Percentiles rank a stretch among this genome's conserved stretches.
These are phyloP conservation scores for Pichia cephalocereana DNA, from an alignment of 805 yeast genomes.

Conservation along the genomic window DNA sequence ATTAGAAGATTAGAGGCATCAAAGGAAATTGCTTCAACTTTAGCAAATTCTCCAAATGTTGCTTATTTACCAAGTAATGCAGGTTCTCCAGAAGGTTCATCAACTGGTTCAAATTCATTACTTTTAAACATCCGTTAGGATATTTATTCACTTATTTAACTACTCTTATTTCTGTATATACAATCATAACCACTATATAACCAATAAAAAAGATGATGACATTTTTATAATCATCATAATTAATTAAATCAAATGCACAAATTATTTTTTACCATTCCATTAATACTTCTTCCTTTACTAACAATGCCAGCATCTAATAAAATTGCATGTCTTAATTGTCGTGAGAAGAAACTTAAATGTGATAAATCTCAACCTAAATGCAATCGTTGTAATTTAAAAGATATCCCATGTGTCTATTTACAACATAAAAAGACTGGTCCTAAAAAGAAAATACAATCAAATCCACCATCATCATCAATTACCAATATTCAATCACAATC, in stretches of 20 bases:
- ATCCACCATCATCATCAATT: background rate
- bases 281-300: background rate
- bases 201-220: too few relatives aligned
- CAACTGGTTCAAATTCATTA: slow-evolving; percentile 39
- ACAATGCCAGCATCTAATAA: slow-evolving; percentile 6
- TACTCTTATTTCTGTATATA: too few relatives aligned
- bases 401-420: slow-evolving; percentile 17
- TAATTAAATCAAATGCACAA: too few relatives aligned
- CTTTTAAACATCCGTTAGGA: slow-evolving; percentile 39
- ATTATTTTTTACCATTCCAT: background rate
- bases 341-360: slow-evolving; percentile 25
- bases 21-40: slow-evolving; percentile 85
- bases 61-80: slow-evolving; percentile 66
- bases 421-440: slow-evolving; percentile 27
- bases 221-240: too few relatives aligned
- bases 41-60: slow-evolving; percentile 75
- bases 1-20: slow-evolving; percentile 96
- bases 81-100: slow-evolving; percentile 30
- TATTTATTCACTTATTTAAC: too few relatives aligned
- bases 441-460: background rate
- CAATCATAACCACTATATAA: too few relatives aligned
- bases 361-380: slow-evolving; percentile 22
- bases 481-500: too few relatives aligned
- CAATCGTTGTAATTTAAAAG: slow-evolving; percentile 16
- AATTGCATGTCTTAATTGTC: slow-evolving; percentile 26